phyloP scores from a whole-genome alignment of 1,139 yeast genomes.

The Lodderomyces oxycetoniae region DNA sequence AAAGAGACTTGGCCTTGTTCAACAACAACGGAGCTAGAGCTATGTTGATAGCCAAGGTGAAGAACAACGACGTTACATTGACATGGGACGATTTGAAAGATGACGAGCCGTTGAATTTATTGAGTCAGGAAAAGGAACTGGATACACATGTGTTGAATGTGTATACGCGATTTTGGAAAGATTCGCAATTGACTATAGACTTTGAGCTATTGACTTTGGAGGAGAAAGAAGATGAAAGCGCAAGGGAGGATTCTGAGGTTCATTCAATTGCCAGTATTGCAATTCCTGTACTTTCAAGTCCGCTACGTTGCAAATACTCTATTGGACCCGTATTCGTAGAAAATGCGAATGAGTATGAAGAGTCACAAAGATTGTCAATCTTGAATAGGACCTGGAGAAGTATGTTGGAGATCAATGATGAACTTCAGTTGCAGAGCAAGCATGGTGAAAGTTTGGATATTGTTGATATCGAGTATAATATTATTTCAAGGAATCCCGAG shows the following conservation, averaged over 20 bases:
- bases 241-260: neutral
- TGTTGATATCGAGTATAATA: constrained; percentile 17
- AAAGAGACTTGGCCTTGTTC: constrained; percentile 11
- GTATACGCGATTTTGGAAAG: constrained; percentile 5
- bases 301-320: constrained; percentile 32
- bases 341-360: neutral
- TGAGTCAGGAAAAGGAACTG: constrained; percentile 3
- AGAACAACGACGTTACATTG: constrained; percentile 17
- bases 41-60: constrained; percentile 9
- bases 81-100: constrained; percentile 40
- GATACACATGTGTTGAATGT: constrained; percentile 14
- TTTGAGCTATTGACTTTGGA: constrained; percentile 16
- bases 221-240: constrained; percentile 14
- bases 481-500: constrained; percentile 31
- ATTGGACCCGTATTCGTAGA: constrained; percentile 22
- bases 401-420: constrained; percentile 19
- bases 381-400: constrained; percentile 47
- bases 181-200: neutral
- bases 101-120: constrained; percentile 34
- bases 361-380: constrained; percentile 29
- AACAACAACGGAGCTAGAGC: constrained; percentile 6
- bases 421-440: neutral
- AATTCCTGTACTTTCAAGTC: constrained; percentile 30
- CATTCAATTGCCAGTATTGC: constrained; percentile 27
- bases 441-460: constrained; percentile 19